Evolutionary conservation across 2,329 filamentous ascomycete species (phyloP), one percentile per base, ranked within the genome.

Genomic region (Penicillium sp.): DNA sequence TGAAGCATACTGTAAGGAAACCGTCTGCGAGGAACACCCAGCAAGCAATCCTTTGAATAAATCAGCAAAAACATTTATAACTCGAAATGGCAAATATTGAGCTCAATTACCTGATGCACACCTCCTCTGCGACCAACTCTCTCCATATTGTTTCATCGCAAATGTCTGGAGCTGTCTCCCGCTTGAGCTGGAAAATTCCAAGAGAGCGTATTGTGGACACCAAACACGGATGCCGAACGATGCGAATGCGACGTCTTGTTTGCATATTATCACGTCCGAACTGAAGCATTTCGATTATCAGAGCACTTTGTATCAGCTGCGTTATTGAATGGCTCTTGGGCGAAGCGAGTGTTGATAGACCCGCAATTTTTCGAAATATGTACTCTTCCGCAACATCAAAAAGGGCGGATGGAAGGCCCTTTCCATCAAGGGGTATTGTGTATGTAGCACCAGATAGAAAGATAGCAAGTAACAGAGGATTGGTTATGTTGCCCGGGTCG

Each of bases 1-100:
- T 70, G 52, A 70, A 70, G 44, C 68, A 70, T 6, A 70, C 67
- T 1, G 67, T 70, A 14, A 70, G 61, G 11, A 70, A 70, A 7
- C 67, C 68, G 31, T 70, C 68, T 0, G 68, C 67, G 14, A 70
- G 62, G n/a, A 70, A 70, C 3, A 58, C 62, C 68, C 68, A 70
- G 36, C 61, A 70, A 4, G 68, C 63, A 21, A 70, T 61, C 49
- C 55, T 61, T 18, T 8, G 18, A 24, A 8, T 4, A 6, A 4
- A 14, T 62, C 13, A 61, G 43, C 29, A 27, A 47, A 5, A 18
- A 34, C 16, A 29, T 6, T 2, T 14, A 32, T 36, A 2, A 21
- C 10, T 40, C 6, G 10, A 9, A n/a, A 14, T 11, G 32, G 16
- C 13, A 2, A 32, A 22, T 3, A 27, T 6, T 10, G 2, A 16